Percentiles rank a stretch among this genome's conserved stretches.
phyloP scores from a whole-genome alignment of 2,329 filamentous ascomycete genomes.

The Tolypocladium tropicale region DNA sequence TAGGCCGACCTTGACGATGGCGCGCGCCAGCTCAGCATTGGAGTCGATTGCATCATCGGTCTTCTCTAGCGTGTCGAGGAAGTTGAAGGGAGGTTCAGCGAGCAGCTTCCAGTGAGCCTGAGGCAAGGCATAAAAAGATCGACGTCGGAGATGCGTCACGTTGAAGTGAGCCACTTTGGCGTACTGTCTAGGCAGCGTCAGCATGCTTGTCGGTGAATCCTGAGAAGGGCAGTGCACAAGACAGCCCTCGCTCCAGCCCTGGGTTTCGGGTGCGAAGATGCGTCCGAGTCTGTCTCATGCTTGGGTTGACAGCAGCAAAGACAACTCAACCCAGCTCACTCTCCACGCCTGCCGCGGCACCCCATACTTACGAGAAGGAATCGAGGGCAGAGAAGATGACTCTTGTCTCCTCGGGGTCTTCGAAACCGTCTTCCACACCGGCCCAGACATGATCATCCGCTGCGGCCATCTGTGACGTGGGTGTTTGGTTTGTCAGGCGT shows the following conservation, averaged over 20 bases:
- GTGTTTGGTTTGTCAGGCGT: background rate
- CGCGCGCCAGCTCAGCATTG: conserved; percentile 74
- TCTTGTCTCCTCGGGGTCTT: conserved; percentile 69
- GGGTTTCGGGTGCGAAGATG: background rate
- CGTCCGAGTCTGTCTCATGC: no score
- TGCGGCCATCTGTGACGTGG: conserved; percentile 2
- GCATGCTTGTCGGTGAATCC: background rate
- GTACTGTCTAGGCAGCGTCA: conserved; percentile 54
- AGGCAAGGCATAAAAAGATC: conserved; percentile 87
- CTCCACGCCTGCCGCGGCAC: no score
- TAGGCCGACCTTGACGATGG: conserved; percentile 63
- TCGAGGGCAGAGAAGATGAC: conserved; percentile 77
- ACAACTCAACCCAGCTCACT: background rate
- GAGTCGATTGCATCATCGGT: conserved; percentile 82
- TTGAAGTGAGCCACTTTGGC: conserved; percentile 78
- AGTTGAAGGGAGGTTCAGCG: conserved; percentile 69
- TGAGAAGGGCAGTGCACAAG: background rate
- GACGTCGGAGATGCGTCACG: conserved; percentile 79
- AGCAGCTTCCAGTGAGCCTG: conserved; percentile 76
- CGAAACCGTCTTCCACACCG: conserved; percentile 53
- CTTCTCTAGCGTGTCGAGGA: conserved; percentile 65
- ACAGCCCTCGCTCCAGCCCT: background rate
- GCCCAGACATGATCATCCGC: conserved; percentile 39
- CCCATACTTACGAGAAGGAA: conserved; percentile 70
- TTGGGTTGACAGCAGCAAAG: background rate